phyloP scores from a whole-genome alignment of 345 rosid genomes.

The Linum lewisii region DNA sequence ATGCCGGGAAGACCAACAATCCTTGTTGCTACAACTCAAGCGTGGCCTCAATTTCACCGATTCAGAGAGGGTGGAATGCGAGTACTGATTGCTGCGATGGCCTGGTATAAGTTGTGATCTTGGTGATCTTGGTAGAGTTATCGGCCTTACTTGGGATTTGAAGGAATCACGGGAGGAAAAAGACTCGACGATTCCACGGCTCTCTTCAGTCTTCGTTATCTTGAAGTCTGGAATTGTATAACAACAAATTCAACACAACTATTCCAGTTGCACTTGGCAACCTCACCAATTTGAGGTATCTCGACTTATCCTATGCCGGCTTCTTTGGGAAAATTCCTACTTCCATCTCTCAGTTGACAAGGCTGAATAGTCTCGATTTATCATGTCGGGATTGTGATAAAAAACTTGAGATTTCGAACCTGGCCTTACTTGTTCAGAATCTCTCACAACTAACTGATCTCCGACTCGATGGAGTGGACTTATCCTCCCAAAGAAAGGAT shows the following conservation, averaged over 20 bases:
- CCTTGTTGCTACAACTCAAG: slow-evolving; percentile 26
- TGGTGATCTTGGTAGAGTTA: slow-evolving; percentile 20
- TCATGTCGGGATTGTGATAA: too few species aligned
- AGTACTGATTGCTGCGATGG: slow-evolving; percentile 33
- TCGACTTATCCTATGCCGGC: background rate
- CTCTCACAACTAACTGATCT: slow-evolving; percentile 9
- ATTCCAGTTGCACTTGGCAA: slow-evolving; percentile 22
- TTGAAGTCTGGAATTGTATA: slow-evolving; percentile 31
- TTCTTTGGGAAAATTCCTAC: background rate
- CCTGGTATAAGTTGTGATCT: slow-evolving; percentile 33
- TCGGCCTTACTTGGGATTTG: slow-evolving; percentile 29
- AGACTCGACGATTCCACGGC: slow-evolving; percentile 20
- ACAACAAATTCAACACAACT: slow-evolving; percentile 18
- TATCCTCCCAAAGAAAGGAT: background rate
- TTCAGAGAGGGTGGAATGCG: slow-evolving; percentile 19
- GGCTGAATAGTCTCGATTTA: background rate
- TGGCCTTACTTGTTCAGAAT: slow-evolving; percentile 15
- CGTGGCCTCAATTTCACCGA: slow-evolving; percentile 13
- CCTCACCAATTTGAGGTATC: slow-evolving; percentile 20
- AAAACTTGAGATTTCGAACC: too few species aligned
- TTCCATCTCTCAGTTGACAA: background rate
- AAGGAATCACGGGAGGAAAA: slow-evolving; percentile 17
- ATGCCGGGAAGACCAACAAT: slow-evolving; percentile 29
- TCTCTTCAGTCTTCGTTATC: slow-evolving; percentile 30
- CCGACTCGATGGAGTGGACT: background rate